Evolutionary conservation across 2,329 filamentous ascomycete species (phyloP), one percentile per base, ranked within the genome.

Genomic region (Microsporum canis): DNA sequence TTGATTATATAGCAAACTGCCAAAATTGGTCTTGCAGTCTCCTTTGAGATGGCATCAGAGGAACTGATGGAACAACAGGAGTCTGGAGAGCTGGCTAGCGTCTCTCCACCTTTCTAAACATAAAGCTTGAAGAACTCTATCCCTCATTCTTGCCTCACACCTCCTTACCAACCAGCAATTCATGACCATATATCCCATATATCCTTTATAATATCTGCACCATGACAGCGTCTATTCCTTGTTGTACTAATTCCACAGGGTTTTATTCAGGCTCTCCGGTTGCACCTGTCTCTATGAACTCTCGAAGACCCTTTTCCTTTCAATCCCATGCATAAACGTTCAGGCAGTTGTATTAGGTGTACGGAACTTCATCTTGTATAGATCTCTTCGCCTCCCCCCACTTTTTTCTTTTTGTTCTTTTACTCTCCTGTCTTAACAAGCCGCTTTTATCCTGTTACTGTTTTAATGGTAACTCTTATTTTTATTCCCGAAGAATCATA

Each of bases 21-120:
- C 68, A 97, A 97, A 82, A 84, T 97, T 69, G 94, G 94, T 68
- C 83, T 99, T 66, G 91, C 90, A 64, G 89, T 99, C 69, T 95
- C 91, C 56, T 89, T 96, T 67, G 91, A 96, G 80, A 84, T 88
- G 59, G 86, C 86, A 58, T 83, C 86, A 61, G 91, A 95, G 74
- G 90, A 95, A 73, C 79, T 95, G 67, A 88, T 94, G 81, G 87
- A 91, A 75, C 88, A 91, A 77, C 88, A 91, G 75, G 87, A 90
- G 74, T 75, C 70, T 66, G 71, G 73, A 55, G 75, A 76, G 55
- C 66, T 75, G 59, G 70, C 74, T 63, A 73, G 73, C 65, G 68
- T 78, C 63, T 73, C 75, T 63, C 78, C 80, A 63, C 79, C 80
- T 59, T 79, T 79, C 71, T 80, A 78, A 73, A 64, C 62, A 53